Conservation (phyloP, 805 yeast genomes). For the Metschnikowia continentalis region DNA sequence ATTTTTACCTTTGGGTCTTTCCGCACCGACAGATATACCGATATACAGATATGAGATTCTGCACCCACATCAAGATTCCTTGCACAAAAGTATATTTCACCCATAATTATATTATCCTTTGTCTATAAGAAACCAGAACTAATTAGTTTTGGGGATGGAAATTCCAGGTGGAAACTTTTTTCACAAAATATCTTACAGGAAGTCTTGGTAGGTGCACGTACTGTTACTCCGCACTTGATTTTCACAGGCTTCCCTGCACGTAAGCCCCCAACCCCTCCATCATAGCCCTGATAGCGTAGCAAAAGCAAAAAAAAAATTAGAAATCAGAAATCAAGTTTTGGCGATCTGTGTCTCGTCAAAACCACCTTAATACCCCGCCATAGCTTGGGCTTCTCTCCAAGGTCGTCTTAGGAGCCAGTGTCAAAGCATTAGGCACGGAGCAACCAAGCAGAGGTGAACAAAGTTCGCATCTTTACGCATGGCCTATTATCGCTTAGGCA, state of each 20-base stretch:
- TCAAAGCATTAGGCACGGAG: not conserved
- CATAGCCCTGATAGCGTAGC: not conserved
- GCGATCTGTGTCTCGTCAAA: not conserved
- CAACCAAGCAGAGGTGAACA: not conserved
- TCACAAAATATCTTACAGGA: too few relatives aligned
- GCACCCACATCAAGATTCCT: too few relatives aligned
- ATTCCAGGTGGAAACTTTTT: too few relatives aligned
- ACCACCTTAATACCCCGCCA: not conserved
- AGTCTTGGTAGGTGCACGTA: not conserved
- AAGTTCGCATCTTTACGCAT: not conserved
- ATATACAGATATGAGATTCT: too few relatives aligned
- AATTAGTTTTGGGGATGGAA: too few relatives aligned
- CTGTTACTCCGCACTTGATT: conserved; percentile 1
- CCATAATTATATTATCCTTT: too few relatives aligned
- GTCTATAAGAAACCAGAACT: too few relatives aligned
- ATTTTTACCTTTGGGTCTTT: too few relatives aligned
- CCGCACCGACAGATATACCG: too few relatives aligned
- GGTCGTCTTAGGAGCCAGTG: not conserved
- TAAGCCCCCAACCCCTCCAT: not conserved
- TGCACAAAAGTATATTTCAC: too few relatives aligned
- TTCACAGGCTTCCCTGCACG: conserved; percentile 1
- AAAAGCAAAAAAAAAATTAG: not conserved
- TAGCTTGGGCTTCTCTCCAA: not conserved
- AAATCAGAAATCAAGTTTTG: not conserved
- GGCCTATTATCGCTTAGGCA: not conserved